Conservation (phyloP, 2,329 filamentous ascomycete genomes). For the Phialemoniopsis sp. region DNA sequence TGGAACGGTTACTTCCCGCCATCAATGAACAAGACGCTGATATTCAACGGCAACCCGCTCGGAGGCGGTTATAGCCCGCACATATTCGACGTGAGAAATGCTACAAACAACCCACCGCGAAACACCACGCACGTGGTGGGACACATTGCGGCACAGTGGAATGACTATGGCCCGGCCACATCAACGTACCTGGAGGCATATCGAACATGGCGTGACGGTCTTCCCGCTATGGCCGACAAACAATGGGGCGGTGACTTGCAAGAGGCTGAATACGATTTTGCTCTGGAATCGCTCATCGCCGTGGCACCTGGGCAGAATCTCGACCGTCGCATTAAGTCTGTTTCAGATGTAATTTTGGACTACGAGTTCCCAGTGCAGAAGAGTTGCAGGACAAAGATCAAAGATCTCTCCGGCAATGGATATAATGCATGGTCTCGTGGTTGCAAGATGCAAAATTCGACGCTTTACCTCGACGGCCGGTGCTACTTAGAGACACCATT, state of each 20-base stretch:
- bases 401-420: slow-evolving; percentile 30
- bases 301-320: slow-evolving; percentile 43
- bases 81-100: slow-evolving; percentile 45
- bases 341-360: slow-evolving; percentile 24
- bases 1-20: slow-evolving; percentile 36
- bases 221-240: slow-evolving; percentile 47
- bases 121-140: slow-evolving; percentile 37
- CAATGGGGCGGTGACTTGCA: slow-evolving; percentile 47
- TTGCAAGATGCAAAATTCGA: slow-evolving; percentile 23
- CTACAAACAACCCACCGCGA: slow-evolving; percentile 37
- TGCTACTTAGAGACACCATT: slow-evolving; percentile 43
- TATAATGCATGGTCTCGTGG: slow-evolving; percentile 32
- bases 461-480: slow-evolving; percentile 21
- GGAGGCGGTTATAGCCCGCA: slow-evolving; percentile 40
- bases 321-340: slow-evolving; percentile 33
- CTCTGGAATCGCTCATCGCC: slow-evolving; percentile 32
- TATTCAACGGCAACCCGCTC: slow-evolving; percentile 38
- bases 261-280: slow-evolving; percentile 26
- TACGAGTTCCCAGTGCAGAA: slow-evolving; percentile 20
- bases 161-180: slow-evolving; percentile 49
- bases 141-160: slow-evolving; percentile 47
- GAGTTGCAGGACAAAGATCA: slow-evolving; percentile 11
- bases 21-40: slow-evolving; percentile 37
- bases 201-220: slow-evolving; percentile 43
- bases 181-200: slow-evolving; percentile 47